These are phyloP conservation scores for Erodium maritimum DNA, from an alignment of 345 rosid genomes.

Conservation along the genomic window DNA sequence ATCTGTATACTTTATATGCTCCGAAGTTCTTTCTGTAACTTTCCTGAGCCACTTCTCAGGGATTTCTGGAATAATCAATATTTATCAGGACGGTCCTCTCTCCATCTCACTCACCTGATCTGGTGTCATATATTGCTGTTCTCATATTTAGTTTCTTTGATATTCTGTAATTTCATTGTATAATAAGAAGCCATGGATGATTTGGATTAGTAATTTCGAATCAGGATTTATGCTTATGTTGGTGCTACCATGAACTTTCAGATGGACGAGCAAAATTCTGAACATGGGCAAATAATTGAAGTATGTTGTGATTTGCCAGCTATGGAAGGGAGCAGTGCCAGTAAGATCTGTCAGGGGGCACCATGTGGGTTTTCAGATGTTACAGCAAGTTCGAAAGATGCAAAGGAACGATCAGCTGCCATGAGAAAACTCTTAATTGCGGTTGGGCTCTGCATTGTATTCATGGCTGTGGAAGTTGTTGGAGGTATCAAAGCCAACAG, in stretches of 20 bases:
- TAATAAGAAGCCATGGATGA: background rate
- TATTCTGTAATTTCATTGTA: background rate
- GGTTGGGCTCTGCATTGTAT: constrained; percentile 40
- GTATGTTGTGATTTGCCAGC: constrained; percentile 28
- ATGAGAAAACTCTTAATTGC: constrained; percentile 42
- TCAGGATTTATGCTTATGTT: background rate
- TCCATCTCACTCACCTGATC: too few relatives aligned
- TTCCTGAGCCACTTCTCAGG: too few relatives aligned
- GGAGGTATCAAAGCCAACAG: constrained; percentile 66
- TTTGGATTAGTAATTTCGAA: background rate
- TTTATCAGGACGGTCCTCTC: too few relatives aligned
- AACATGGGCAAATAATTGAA: constrained; percentile 33
- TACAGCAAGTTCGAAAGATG: constrained; percentile 32
- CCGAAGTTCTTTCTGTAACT: too few relatives aligned
- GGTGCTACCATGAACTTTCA: constrained; percentile 13
- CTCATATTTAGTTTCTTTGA: too few relatives aligned
- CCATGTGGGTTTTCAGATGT: constrained; percentile 50
- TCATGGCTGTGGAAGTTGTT: constrained; percentile 54
- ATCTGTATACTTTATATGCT: too few relatives aligned
- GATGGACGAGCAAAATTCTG: constrained; percentile 36
- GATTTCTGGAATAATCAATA: too few relatives aligned
- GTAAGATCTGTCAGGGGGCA: constrained; percentile 37
- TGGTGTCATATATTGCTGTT: background rate
- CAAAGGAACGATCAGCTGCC: constrained; percentile 38
- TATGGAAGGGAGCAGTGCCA: constrained; percentile 16